These are phyloP conservation scores for Asterophora lycoperdoides DNA, from an alignment of 768 basidiomycete genomes.

Conservation along the genomic window DNA sequence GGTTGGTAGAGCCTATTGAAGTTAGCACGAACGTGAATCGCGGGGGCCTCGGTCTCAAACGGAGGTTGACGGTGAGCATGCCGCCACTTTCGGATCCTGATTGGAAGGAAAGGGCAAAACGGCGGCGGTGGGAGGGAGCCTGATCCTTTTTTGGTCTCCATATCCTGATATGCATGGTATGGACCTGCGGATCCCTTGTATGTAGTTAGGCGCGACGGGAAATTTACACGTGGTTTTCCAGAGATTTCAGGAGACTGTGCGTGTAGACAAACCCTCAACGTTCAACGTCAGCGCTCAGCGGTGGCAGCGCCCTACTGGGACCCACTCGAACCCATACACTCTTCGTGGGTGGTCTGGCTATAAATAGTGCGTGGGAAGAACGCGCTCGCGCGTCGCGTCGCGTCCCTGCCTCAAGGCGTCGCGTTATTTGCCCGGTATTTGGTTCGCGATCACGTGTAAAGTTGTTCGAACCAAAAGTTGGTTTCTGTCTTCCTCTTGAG, in stretches of 20 bases:
- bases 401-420: slow-evolving; percentile 18
- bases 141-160: neutral
- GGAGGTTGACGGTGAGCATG: slow-evolving; percentile 17
- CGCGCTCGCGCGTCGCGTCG: slow-evolving; percentile 25
- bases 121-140: slow-evolving; percentile 34
- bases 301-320: too few species aligned
- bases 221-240: too few species aligned
- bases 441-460: slow-evolving; percentile 30
- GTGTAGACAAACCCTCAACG: too few species aligned
- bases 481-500: slow-evolving; percentile 30
- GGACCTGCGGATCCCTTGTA: too few species aligned
- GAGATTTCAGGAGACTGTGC: too few species aligned
- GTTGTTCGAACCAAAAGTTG: slow-evolving; percentile 21
- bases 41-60: slow-evolving; percentile 52
- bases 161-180: neutral
- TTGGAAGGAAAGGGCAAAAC: slow-evolving; percentile 40
- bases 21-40: slow-evolving; percentile 39
- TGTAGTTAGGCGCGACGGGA: too few species aligned
- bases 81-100: slow-evolving; percentile 17
- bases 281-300: too few species aligned
- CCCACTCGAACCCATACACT: too few species aligned
- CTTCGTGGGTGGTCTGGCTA: too few species aligned
- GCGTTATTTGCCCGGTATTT: slow-evolving; percentile 34
- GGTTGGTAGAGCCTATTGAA: slow-evolving; percentile 56
- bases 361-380: slow-evolving; percentile 8